Evolutionary conservation across 805 yeast genomes (phyloP).

Genomic region (Hanseniaspora vineae): DNA sequence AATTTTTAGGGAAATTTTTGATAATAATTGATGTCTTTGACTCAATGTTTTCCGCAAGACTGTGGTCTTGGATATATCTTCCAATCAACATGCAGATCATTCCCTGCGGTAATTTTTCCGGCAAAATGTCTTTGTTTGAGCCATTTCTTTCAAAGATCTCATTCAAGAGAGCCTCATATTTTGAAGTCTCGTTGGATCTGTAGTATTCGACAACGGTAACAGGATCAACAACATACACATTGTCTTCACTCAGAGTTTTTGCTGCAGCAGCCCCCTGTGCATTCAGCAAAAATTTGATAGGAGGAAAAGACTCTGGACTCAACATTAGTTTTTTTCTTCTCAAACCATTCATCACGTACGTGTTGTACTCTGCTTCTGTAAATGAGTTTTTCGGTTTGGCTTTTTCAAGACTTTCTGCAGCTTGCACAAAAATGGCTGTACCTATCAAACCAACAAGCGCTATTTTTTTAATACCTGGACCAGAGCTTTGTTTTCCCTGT

Average conservation of each 20-base stretch:
- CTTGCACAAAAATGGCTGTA: constrained; percentile 28
- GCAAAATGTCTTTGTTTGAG: constrained; percentile 14
- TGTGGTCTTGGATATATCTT: constrained; percentile 13
- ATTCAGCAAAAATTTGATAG: constrained; percentile 25
- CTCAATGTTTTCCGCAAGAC: constrained; percentile 7
- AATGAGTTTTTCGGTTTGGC: constrained; percentile 23
- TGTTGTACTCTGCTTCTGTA: constrained; percentile 29
- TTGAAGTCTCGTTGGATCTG: constrained; percentile 29
- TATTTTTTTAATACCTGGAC: constrained; percentile 29
- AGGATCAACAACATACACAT: constrained; percentile 37
- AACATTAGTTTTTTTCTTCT: constrained; percentile 36
- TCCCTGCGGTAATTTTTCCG: constrained; percentile 23
- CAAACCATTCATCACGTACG: constrained; percentile 32
- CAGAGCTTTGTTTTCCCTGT: constrained; percentile 3
- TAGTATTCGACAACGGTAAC: constrained; percentile 33
- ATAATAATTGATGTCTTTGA: constrained; percentile 36
- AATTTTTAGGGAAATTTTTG: constrained; percentile 44
- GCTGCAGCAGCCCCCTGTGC: constrained; percentile 12
- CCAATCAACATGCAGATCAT: constrained; percentile 23
- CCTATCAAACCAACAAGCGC: constrained; percentile 33
- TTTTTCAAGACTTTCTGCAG: constrained; percentile 25
- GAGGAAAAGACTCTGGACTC: neutral
- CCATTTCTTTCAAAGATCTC: constrained; percentile 24
- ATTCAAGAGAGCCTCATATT: constrained; percentile 40
- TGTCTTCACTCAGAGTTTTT: constrained; percentile 12